These are phyloP conservation scores for Pythium scleroteichum DNA, from an alignment of 352 stramenopile species.

Conservation along the genomic window DNA sequence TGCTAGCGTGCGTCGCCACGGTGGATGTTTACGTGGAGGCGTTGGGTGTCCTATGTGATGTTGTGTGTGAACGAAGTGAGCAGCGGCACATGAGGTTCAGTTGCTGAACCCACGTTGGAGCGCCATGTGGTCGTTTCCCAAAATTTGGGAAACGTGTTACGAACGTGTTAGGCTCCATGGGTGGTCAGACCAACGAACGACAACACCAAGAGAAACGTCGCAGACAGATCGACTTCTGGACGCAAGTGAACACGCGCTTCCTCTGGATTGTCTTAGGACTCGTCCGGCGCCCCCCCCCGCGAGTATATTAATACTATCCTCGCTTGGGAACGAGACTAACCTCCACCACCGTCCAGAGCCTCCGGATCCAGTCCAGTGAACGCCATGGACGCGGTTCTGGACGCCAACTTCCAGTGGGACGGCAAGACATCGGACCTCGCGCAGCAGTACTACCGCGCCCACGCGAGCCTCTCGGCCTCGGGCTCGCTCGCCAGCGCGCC, in stretches of 20 bases:
- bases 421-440: conserved; percentile 29
- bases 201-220: not conserved
- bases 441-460: conserved; percentile 32
- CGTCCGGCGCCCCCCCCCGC: not conserved
- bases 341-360: not conserved
- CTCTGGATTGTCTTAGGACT: no score
- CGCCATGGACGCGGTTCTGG: conserved; percentile 9
- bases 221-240: no score
- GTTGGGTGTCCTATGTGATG: no score
- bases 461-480: not conserved
- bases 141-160: conserved; percentile 8
- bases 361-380: not conserved
- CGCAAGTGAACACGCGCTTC: no score
- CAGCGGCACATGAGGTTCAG: no score
- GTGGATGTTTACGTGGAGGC: no score
- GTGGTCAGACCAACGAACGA: not conserved
- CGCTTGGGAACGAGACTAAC: no score
- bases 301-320: no score
- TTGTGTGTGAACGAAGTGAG: no score
- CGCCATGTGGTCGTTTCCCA: no score
- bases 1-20: not conserved
- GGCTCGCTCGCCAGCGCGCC: not conserved
- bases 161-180: not conserved
- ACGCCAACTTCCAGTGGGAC: conserved; percentile 19
- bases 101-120: not conserved